Percentiles rank a stretch among this genome's conserved stretches.
Evolutionary conservation across 1,139 yeast genomes (phyloP).

Genomic region (Suhomyces bribrorum): DNA sequence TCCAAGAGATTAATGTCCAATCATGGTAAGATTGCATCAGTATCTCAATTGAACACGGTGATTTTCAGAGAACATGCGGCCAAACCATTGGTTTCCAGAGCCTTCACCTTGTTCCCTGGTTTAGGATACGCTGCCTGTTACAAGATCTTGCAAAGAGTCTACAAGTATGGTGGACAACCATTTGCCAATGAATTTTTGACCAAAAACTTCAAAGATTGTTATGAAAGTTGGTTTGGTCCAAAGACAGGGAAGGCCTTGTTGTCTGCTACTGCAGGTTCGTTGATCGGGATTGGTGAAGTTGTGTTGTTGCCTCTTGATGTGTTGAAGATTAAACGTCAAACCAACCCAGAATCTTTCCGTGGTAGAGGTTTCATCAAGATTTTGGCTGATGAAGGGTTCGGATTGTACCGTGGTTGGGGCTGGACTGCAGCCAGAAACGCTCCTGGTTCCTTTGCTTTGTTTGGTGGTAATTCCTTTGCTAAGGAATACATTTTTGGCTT

Average conservation of each 20-base stretch:
- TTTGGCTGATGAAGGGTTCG: slow-evolving; percentile 86
- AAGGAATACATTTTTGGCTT: slow-evolving; percentile 91
- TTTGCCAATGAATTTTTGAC: slow-evolving; percentile 92
- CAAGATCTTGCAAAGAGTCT: slow-evolving; percentile 94
- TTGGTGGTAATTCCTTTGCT: slow-evolving; percentile 98
- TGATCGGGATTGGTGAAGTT: slow-evolving; percentile 97
- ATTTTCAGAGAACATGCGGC: slow-evolving; percentile 82
- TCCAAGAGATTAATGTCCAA: slow-evolving; percentile 98
- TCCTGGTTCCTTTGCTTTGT: slow-evolving; percentile 96
- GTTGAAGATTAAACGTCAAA: slow-evolving; percentile 95
- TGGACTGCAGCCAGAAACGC: slow-evolving; percentile 99
- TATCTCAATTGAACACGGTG: slow-evolving; percentile 73
- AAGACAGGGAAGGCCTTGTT: slow-evolving; percentile 95
- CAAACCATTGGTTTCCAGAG: slow-evolving; percentile 67
- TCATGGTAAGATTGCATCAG: slow-evolving; percentile 67
- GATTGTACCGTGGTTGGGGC: slow-evolving; percentile 97
- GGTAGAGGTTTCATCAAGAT: slow-evolving; percentile 95
- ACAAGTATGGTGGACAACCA: slow-evolving; percentile 99
- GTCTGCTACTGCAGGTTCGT: slow-evolving; percentile 96
- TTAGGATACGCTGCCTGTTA: slow-evolving; percentile 97
- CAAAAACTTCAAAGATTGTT: slow-evolving; percentile 66
- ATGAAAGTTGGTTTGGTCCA: slow-evolving; percentile 79
- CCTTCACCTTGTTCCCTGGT: slow-evolving; percentile 92
- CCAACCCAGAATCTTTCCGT: slow-evolving; percentile 96
- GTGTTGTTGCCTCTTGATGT: slow-evolving; percentile 94